These are phyloP conservation scores for Sarcomyxa edulis DNA, from an alignment of 768 basidiomycete genomes.

Conservation along the genomic window DNA sequence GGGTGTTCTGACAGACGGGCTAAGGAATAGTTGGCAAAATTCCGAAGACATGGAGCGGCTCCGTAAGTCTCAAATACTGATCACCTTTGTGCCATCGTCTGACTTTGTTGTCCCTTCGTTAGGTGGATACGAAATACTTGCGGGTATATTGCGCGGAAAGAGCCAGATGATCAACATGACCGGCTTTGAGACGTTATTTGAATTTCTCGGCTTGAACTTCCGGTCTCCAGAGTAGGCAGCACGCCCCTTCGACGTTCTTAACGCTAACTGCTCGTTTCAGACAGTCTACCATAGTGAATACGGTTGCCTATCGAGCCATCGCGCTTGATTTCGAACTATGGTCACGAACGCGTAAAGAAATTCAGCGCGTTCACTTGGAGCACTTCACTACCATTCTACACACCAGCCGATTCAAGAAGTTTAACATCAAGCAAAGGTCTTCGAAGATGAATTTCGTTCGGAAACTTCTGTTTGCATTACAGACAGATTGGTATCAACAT, in stretches of 20 bases:
- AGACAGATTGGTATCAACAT: constrained; percentile 68
- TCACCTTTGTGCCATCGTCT: not conserved
- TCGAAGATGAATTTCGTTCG: constrained; percentile 67
- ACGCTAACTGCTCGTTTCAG: constrained; percentile 34
- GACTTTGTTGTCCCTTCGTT: constrained; percentile 21
- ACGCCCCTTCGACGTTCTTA: no score
- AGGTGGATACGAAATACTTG: constrained; percentile 88
- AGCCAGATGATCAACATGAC: constrained; percentile 72
- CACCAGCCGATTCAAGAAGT: constrained; percentile 67
- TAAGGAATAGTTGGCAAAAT: constrained; percentile 86
- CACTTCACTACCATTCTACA: constrained; percentile 76
- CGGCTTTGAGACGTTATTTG: constrained; percentile 77
- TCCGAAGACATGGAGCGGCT: constrained; percentile 92
- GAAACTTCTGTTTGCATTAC: constrained; percentile 76
- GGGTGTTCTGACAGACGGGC: constrained; percentile 66
- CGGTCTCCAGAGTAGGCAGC: constrained; percentile 72
- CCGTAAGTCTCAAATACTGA: constrained; percentile 44
- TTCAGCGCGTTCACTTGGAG: constrained; percentile 75
- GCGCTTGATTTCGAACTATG: constrained; percentile 91
- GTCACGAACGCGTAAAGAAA: constrained; percentile 63
- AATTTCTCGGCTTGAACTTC: constrained; percentile 83
- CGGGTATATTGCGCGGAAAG: constrained; percentile 68
- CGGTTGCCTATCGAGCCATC: constrained; percentile 74
- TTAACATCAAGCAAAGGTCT: constrained; percentile 73
- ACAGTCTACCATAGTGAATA: constrained; percentile 77